These are phyloP conservation scores for Coemansia umbellata DNA, from an alignment of 192 early-diverging fungal genomes.

Conservation along the genomic window DNA sequence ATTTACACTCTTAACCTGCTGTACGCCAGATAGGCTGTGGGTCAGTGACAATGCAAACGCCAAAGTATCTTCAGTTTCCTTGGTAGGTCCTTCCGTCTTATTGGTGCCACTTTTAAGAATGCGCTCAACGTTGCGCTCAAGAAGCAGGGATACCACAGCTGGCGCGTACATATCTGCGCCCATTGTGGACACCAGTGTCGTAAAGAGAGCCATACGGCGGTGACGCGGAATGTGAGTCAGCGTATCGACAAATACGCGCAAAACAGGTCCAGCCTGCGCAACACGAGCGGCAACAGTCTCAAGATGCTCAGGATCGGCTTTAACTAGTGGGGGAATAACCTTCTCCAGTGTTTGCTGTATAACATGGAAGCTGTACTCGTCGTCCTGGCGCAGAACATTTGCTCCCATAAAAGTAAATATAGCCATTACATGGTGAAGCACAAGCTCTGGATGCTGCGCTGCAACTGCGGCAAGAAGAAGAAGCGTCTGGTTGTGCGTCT, in stretches of 20 bases:
- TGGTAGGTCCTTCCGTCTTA: conserved; percentile 36
- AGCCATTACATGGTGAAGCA: conserved; percentile 91
- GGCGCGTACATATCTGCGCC: conserved; percentile 73
- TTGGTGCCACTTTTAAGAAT: conserved; percentile 10
- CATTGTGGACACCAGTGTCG: conserved; percentile 73
- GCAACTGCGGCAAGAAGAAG: conserved; percentile 86
- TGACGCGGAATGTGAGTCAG: conserved; percentile 90
- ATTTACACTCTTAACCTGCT: conserved; percentile 64
- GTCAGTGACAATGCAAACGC: conserved; percentile 75
- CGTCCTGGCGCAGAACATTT: conserved; percentile 91
- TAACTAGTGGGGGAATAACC: conserved; percentile 75
- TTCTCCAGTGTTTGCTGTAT: conserved; percentile 86
- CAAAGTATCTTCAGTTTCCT: conserved; percentile 60
- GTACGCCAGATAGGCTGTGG: conserved; percentile 60
- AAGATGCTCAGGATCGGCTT: neutral
- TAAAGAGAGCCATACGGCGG: conserved; percentile 83
- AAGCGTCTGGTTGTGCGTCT: conserved; percentile 88
- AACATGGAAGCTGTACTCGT: conserved; percentile 93
- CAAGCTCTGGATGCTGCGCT: conserved; percentile 70
- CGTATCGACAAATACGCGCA: conserved; percentile 90
- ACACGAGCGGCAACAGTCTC: conserved; percentile 13
- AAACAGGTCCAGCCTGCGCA: conserved; percentile 65
- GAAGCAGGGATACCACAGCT: conserved; percentile 65
- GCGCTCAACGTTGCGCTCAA: conserved; percentile 65
- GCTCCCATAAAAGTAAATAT: conserved; percentile 98